Percentiles rank a stretch among this genome's conserved stretches.
phyloP scores from a whole-genome alignment of 2,329 filamentous ascomycete species.

The Cryphonectria nitschkei region DNA sequence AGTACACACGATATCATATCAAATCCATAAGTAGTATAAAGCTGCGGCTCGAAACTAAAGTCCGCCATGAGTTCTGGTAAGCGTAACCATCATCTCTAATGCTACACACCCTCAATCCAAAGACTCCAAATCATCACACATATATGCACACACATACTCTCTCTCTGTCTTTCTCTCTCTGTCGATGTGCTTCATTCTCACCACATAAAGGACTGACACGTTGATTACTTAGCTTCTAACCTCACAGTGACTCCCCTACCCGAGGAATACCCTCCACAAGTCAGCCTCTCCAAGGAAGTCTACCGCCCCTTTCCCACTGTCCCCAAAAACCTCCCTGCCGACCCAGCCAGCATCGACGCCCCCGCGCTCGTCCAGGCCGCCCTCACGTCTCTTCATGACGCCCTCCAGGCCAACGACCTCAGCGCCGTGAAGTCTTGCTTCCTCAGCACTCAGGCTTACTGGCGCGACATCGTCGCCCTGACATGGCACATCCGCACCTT shows the following conservation, averaged over 20 bases:
- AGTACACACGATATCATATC: neutral
- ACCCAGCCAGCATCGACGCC: slow-evolving; percentile 25
- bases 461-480: slow-evolving; percentile 42
- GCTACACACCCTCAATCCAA: too few species aligned
- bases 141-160: too few species aligned
- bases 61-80: slow-evolving; percentile 23
- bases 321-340: slow-evolving; percentile 14
- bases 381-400: slow-evolving; percentile 31
- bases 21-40: neutral
- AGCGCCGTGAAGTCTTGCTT: slow-evolving; percentile 36
- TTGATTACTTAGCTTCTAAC: neutral
- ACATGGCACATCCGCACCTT: slow-evolving; percentile 45
- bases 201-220: neutral
- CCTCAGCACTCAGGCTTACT: slow-evolving; percentile 40
- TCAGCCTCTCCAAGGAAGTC: slow-evolving; percentile 24
- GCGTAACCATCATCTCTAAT: neutral
- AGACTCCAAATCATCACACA: too few species aligned
- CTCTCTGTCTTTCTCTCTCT: too few species aligned
- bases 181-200: too few species aligned
- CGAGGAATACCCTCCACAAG: slow-evolving; percentile 23
- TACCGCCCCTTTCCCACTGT: slow-evolving; percentile 26
- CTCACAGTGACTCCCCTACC: slow-evolving; percentile 10
- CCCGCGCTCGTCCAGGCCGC: slow-evolving; percentile 23
- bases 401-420: slow-evolving; percentile 31
- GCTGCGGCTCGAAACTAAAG: neutral